Conservation (phyloP, 306 rosid genomes). For the Cotoneaster glaucophyllus region DNA sequence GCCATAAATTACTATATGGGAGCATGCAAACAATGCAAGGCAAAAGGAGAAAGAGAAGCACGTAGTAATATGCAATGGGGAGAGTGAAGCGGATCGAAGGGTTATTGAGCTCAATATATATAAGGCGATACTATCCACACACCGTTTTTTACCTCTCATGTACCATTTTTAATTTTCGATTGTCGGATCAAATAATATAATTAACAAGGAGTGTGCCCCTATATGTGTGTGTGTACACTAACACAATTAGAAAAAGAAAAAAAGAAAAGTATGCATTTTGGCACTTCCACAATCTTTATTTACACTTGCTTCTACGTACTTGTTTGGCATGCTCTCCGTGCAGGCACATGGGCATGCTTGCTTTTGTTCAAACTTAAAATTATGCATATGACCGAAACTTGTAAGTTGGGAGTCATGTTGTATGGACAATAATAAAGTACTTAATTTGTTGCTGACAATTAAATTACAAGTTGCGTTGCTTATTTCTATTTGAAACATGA, state of each 20-base stretch:
- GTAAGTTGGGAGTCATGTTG: background rate
- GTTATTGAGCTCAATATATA: background rate
- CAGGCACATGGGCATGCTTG: slow-evolving; percentile 9
- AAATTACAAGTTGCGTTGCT: background rate
- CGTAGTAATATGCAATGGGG: background rate
- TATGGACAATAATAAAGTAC: background rate
- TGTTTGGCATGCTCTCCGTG: background rate
- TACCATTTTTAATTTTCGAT: rapidly evolving
- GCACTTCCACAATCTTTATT: background rate
- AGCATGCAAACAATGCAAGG: background rate
- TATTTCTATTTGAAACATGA: background rate
- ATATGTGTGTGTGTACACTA: too few species aligned
- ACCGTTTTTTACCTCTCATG: too few species aligned
- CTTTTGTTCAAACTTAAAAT: background rate
- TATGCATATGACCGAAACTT: background rate
- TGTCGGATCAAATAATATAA: too few species aligned
- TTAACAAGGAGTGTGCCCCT: too few species aligned
- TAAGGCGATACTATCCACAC: rapidly evolving
- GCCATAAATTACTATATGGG: background rate
- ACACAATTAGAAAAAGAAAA: background rate
- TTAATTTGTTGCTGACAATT: background rate
- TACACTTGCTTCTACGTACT: background rate
- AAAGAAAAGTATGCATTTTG: background rate
- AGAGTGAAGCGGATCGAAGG: background rate
- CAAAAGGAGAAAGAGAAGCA: background rate